Percentiles rank a stretch among this genome's conserved stretches.
These are phyloP conservation scores for Microsporum ferrugineum DNA, from an alignment of 2,329 filamentous ascomycete genomes.

Conservation along the genomic window DNA sequence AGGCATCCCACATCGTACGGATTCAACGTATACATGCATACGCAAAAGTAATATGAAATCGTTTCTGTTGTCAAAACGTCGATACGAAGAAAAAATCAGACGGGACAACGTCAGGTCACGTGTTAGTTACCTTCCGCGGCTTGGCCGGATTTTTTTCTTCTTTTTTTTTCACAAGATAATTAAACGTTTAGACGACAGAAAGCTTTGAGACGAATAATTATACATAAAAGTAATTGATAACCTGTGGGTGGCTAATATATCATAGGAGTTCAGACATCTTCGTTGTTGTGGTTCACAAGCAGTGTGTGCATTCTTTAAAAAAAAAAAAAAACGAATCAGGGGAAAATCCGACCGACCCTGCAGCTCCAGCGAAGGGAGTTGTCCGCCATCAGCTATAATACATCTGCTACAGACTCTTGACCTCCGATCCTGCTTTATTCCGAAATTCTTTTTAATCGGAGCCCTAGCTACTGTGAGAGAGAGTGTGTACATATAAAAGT, in stretches of 20 bases:
- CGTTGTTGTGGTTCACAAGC: not conserved
- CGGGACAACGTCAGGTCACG: not conserved
- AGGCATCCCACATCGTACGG: no score
- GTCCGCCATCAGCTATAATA: not conserved
- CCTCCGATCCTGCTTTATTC: not conserved
- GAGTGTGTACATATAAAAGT: not conserved
- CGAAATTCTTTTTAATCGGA: not conserved
- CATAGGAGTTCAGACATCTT: not conserved
- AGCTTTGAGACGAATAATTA: not conserved
- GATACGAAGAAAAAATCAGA: no score
- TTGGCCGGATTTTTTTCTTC: not conserved
- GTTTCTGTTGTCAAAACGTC: no score
- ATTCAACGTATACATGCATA: no score
- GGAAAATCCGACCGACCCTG: not conserved
- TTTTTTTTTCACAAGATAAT: not conserved
- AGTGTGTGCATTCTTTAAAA: not conserved
- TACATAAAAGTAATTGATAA: not conserved
- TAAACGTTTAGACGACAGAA: not conserved
- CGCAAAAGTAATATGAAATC: no score
- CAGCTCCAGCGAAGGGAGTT: not conserved
- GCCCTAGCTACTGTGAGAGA: not conserved
- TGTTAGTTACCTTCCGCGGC: not conserved
- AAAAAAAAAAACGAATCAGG: not conserved
- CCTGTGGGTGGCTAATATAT: not conserved
- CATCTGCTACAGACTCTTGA: not conserved